These are phyloP conservation scores for Hyaloscypha bicolor DNA, from an alignment of 495 filamentous ascomycete species.

Conservation along the genomic window DNA sequence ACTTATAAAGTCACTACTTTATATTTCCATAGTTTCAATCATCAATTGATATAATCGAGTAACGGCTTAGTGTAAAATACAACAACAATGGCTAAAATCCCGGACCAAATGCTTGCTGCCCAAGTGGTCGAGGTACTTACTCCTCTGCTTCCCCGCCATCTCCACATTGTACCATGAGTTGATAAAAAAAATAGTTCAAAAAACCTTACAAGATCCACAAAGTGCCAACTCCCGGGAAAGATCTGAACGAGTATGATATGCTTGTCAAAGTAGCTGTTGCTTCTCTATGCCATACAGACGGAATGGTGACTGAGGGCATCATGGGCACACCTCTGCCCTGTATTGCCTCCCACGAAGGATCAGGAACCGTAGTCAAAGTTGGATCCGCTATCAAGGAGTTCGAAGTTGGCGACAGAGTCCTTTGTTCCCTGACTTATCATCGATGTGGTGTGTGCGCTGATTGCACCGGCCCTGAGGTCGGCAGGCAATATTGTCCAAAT, in stretches of 20 bases:
- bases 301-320: slow-evolving; percentile 50
- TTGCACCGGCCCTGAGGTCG: slow-evolving; percentile 45
- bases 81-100: slow-evolving; percentile 11
- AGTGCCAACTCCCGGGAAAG: slow-evolving; percentile 47
- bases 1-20: neutral
- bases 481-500: slow-evolving; percentile 49
- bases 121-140: slow-evolving; percentile 21
- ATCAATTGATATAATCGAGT: neutral
- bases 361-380: slow-evolving; percentile 53
- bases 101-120: slow-evolving; percentile 22
- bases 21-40: neutral
- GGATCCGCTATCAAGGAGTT: slow-evolving; percentile 49
- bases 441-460: slow-evolving; percentile 52
- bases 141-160: neutral
- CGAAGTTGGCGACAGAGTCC: slow-evolving; percentile 47
- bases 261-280: slow-evolving; percentile 61
- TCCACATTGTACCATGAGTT: too few relatives aligned
- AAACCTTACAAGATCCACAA: slow-evolving; percentile 51
- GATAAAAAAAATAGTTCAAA: slow-evolving; percentile 25
- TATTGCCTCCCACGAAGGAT: slow-evolving; percentile 61
- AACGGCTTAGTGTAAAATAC: neutral
- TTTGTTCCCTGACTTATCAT: slow-evolving; percentile 49
- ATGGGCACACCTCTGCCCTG: slow-evolving; percentile 47
- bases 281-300: slow-evolving; percentile 63
- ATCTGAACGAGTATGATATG: slow-evolving; percentile 50